Evolutionary conservation across 192 early-diverging fungal genomes (phyloP), one percentile per base, ranked within the genome.

Genomic region (Lunasporangiospora selenospora): DNA sequence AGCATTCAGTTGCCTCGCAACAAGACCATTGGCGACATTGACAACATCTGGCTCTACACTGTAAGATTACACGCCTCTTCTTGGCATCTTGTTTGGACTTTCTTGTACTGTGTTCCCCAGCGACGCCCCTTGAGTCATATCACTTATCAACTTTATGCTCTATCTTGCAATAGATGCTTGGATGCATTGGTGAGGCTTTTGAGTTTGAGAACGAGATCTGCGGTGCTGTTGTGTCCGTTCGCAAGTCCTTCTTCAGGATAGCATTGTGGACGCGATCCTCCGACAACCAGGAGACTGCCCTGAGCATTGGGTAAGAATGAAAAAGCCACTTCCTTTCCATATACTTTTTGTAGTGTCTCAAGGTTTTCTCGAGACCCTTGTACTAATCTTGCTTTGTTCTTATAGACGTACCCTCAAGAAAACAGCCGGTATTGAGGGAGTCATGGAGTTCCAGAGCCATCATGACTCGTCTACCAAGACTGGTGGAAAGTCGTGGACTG

Each of bases 181-280:
- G 91, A 9, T 89, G 87, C 56, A 89, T 98, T 65, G 96, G 96
- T 47, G 95, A 97, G 79, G 81, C 80, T 29, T 95, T 95, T 65
- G 87, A 89, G 16, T 75, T 84, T 42, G 80, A 87, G 53, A 83
- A 90, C 36, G 92, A 97, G 48, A 85, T 98, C n/a, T 94, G 92
- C 76, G 96, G 96, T 10, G 90, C 82, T 13, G 95, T 98, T 38
- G 87, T 95, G n/a, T 92, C 93, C 7, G 89, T 93, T 59, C 85
- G 96, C 43, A 92, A 92, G 77, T 81, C 75, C 31, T 86, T 88
- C 57, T 95, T 92, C 80, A 85, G 93, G 67, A 85, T 98, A 66
- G 81, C 90, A 26, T 67, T 98, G 41, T 98, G 96, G 96, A 92
- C 90, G 3, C 85, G 84, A 51, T 73, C 78, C 11, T 80, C 81